These are phyloP conservation scores for Mytilinidion resinicola DNA, from an alignment of 495 filamentous ascomycete genomes.

Conservation along the genomic window DNA sequence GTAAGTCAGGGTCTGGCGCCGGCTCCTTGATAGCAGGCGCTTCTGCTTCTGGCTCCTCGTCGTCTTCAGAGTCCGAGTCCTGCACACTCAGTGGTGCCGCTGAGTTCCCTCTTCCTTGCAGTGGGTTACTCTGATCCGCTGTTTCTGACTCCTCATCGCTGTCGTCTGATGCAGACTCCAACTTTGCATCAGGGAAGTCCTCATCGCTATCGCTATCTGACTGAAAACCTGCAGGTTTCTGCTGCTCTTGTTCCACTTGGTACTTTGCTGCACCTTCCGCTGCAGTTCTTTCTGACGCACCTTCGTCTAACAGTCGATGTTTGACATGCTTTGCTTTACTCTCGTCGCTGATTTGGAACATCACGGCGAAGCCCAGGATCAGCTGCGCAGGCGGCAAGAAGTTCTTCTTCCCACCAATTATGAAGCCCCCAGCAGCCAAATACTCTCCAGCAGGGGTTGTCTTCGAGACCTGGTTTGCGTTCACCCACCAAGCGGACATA, in stretches of 20 bases:
- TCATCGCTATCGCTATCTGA: conserved; percentile 30
- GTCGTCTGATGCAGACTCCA: conserved; percentile 20
- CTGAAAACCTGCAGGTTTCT: not conserved
- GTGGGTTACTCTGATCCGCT: conserved; percentile 25
- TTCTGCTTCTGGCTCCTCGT: conserved; percentile 31
- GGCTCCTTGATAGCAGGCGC: no score
- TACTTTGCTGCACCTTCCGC: not conserved
- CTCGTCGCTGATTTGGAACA: conserved; percentile 86
- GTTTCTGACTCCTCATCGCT: conserved; percentile 34
- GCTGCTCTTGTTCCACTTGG: conserved; percentile 15
- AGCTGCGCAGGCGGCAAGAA: conserved; percentile 84
- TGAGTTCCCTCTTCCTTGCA: conserved; percentile 5
- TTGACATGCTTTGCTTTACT: conserved; percentile 74
- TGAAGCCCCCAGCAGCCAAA: conserved; percentile 67
- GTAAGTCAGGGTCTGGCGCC: no score
- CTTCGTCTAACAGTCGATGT: conserved; percentile 54
- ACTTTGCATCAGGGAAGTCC: conserved; percentile 36
- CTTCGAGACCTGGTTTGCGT: conserved; percentile 82
- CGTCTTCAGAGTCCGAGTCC: conserved; percentile 17
- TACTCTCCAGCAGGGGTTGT: conserved; percentile 71
- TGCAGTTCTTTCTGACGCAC: conserved; percentile 2
- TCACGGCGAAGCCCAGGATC: conserved; percentile 75
- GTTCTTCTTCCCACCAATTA: conserved; percentile 78
- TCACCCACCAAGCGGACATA: conserved; percentile 93
- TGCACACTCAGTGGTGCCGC: not conserved